Conservation (phyloP, 805 yeast genomes). For the Candida tibetensis region DNA sequence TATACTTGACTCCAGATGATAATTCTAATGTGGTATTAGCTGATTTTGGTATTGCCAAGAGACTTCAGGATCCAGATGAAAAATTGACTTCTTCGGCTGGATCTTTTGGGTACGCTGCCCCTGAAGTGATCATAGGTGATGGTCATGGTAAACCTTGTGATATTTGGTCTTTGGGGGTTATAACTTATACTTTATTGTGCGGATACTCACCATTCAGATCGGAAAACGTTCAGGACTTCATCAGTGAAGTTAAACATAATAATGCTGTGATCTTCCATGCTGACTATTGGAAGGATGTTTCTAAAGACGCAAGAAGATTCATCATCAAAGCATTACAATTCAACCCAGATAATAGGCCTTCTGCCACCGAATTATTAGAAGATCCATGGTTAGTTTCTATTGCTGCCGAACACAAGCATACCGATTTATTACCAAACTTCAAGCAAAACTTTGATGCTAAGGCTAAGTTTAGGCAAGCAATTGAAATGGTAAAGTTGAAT, state of each 20-base stretch:
- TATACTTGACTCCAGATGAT: conserved; percentile 55
- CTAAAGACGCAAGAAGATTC: conserved; percentile 76
- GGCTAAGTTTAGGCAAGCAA: conserved; percentile 78
- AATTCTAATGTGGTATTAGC: conserved; percentile 81
- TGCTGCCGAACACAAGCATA: conserved; percentile 43
- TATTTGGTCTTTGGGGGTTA: conserved; percentile 93
- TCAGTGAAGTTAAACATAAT: conserved; percentile 69
- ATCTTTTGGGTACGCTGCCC: conserved; percentile 95
- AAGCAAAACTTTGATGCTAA: conserved; percentile 82
- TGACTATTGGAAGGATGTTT: conserved; percentile 81
- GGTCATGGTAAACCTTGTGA: conserved; percentile 98
- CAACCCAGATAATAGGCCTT: conserved; percentile 66
- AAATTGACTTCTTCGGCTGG: conserved; percentile 76
- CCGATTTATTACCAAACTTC: conserved; percentile 78
- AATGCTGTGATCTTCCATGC: conserved; percentile 83
- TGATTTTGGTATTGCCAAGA: conserved; percentile 94
- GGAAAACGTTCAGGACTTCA: conserved; percentile 76
- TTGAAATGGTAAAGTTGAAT: conserved; percentile 77
- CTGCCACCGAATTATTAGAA: conserved; percentile 58
- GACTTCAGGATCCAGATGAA: conserved; percentile 56
- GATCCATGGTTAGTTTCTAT: conserved; percentile 72
- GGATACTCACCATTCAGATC: conserved; percentile 93
- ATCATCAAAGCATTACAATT: conserved; percentile 67
- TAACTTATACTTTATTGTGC: conserved; percentile 82
- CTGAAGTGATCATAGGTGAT: conserved; percentile 75